These are phyloP conservation scores for Ehretia macrophylla DNA, from an alignment of 257 asterid species.

Conservation along the genomic window DNA sequence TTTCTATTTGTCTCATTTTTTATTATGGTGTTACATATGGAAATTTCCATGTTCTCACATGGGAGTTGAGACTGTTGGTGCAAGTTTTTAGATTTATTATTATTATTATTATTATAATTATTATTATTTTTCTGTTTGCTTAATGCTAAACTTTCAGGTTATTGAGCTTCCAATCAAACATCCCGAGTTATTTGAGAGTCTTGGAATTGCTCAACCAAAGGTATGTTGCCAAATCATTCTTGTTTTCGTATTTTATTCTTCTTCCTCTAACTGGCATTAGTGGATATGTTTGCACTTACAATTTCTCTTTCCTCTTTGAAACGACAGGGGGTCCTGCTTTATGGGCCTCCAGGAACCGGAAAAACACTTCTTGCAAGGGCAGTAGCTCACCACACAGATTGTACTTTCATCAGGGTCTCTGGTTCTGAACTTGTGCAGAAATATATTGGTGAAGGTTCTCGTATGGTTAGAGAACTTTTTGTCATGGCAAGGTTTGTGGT, in stretches of 20 bases:
- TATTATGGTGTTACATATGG: conserved; percentile 2
- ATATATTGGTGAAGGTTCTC: conserved; percentile 82
- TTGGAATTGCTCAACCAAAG: conserved; percentile 84
- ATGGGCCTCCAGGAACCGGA: conserved; percentile 80
- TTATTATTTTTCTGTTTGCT: not conserved
- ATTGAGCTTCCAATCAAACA: conserved; percentile 77
- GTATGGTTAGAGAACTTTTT: conserved; percentile 95
- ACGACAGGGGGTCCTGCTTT: conserved; percentile 61
- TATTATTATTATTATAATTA: not conserved
- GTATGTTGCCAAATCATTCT: conserved; percentile 27
- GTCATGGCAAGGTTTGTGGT: conserved; percentile 89
- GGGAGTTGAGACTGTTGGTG: too few relatives aligned
- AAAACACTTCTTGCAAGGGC: conserved; percentile 73
- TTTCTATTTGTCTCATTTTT: conserved; percentile 6
- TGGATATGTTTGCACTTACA: not conserved
- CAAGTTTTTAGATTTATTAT: too few relatives aligned
- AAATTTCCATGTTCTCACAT: too few relatives aligned
- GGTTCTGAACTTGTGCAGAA: conserved; percentile 75
- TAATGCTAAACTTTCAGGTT: conserved; percentile 29
- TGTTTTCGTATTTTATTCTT: not conserved
- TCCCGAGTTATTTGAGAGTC: conserved; percentile 73
- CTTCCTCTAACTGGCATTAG: not conserved
- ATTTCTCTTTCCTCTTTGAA: conserved; percentile 3
- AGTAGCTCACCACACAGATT: conserved; percentile 73
- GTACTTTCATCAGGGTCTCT: conserved; percentile 67